Evolutionary conservation across 441 rosid genomes (phyloP), one percentile per base, ranked within the genome.

Genomic region (Arabidopsis hybrid): DNA sequence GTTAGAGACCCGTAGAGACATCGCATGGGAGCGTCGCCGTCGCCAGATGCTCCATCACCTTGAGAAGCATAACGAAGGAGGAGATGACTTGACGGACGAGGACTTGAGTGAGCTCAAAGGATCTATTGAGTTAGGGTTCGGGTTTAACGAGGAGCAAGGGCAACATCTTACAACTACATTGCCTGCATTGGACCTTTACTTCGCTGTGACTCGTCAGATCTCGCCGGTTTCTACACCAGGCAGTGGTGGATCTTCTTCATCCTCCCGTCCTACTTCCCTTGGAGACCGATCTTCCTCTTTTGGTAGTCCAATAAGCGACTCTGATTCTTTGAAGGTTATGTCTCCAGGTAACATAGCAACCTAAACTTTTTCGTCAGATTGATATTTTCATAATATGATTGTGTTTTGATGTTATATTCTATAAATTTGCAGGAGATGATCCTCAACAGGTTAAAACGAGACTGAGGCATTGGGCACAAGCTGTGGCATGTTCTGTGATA

Each of bases 401-500:
- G 14, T 38, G 13, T 39, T 52, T 40, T 12, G 36, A 70, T 47
- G 50, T 38, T 31, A 35, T 39, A 7, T 21, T 7, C 5, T 45
- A 35, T 40, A 3, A 46, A 35, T 5, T n/a, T 12, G 58, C 53
- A 93, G 98, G 98, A 49, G 99, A 93, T 46, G 63, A 79, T 83
- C 98, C 99, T 12, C 83, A 88, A 72, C 96, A 84, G 13, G 97
- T 95, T 77, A 93, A 95, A 88, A 89, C 83, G 13, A 95, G 85
- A 78, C 65, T 95, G 65, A 88, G 98, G 90, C 99, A 89, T 82
- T 95, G 99, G 98, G 98, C 99, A 9, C 99, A 90, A 84, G 98
- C 95, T 10, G 99, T 95, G 62, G 99, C 98, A 51, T 95, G 99
- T 83, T 93, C 98, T 56, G 83, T 93, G 36, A 85, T 84, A 91